Base-by-base conservation (phyloP, 331 rosid species). In the Erythrophleum ivorense region DNA sequence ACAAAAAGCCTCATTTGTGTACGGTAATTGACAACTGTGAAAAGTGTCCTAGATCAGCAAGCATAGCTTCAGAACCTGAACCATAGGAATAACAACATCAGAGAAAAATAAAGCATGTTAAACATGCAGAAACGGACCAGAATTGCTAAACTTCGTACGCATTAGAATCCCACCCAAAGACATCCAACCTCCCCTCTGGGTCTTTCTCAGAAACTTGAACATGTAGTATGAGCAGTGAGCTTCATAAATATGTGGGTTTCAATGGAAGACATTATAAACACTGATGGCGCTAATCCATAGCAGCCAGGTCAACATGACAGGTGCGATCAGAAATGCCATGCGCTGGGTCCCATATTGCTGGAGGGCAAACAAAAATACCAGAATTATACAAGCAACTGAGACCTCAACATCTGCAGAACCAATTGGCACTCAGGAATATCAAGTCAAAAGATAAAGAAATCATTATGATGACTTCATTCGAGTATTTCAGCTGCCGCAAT, bases 21-120 rank as follows among this genome's bases (percentile, higher is more conserved):
- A 95, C 99, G 98, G 93, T 84, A 76, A 95, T 95, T 68, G 99
- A 95, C 84, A 90, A 81, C 77, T 93, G 99, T 70, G 94, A 85
- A 78, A 95, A 95, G 87, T 95, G 99, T 65, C 99, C 99, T 21
- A 95, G 90, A 84, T 95, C 98, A 81, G 99, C 99, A 89, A 84
- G 93, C 99, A 95, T 95, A 53, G 99, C 98, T 93, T 95, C 99
- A 4, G 99, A 93, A 84, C 99, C 99, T 95, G 91, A 64, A 85
- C 62, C 71, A 83, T 24, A 11, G 33, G 79, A 33, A 63, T 69
- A 2, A 62, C 76, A 71, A 67, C 34, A 81, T 87, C 41, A 81
- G 75, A 85, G 53, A 80, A 72, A 75, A 31, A 78, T 50, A 72
- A 49, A 9, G 68, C 54, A 46, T 33, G 43, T 57, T 29, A 77